Percentiles rank a stretch among this genome's conserved stretches.
Evolutionary conservation across 192 early-diverging fungal species (phyloP).

Genomic region (Umbelopsis ramanniana): DNA sequence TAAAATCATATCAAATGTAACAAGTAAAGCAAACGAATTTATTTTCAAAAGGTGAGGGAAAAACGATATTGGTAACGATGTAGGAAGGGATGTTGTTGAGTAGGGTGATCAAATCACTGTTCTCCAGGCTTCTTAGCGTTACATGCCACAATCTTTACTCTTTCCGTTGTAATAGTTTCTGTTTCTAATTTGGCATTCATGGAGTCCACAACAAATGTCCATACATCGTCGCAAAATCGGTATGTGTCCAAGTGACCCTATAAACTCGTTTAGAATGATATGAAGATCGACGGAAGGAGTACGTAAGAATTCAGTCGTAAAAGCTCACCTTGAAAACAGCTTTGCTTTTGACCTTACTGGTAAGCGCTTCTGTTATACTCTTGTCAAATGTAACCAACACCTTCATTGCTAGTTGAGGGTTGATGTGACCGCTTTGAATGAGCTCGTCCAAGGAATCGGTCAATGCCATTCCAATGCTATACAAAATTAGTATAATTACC

Average conservation of each 20-base stretch:
- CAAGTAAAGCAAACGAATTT: background rate
- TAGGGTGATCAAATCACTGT: constrained; percentile 30
- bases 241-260: constrained; percentile 90
- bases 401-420: constrained; percentile 92
- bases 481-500: background rate
- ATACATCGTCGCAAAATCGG: constrained; percentile 97
- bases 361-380: constrained; percentile 89
- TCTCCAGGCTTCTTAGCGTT: constrained; percentile 78
- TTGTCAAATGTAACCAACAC: constrained; percentile 85
- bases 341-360: constrained; percentile 76
- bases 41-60: background rate
- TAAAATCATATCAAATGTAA: too few species aligned
- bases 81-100: background rate
- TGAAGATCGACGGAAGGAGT: background rate
- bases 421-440: constrained; percentile 85
- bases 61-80: background rate
- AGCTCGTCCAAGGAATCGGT: constrained; percentile 97
- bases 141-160: constrained; percentile 96
- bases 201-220: constrained; percentile 92
- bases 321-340: constrained; percentile 81
- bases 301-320: background rate
- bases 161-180: constrained; percentile 80
- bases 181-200: constrained; percentile 89
- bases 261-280: background rate
- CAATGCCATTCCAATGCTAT: constrained; percentile 85